phyloP scores from a whole-genome alignment of 768 basidiomycete species.

The Boletus vermiculosoides region DNA sequence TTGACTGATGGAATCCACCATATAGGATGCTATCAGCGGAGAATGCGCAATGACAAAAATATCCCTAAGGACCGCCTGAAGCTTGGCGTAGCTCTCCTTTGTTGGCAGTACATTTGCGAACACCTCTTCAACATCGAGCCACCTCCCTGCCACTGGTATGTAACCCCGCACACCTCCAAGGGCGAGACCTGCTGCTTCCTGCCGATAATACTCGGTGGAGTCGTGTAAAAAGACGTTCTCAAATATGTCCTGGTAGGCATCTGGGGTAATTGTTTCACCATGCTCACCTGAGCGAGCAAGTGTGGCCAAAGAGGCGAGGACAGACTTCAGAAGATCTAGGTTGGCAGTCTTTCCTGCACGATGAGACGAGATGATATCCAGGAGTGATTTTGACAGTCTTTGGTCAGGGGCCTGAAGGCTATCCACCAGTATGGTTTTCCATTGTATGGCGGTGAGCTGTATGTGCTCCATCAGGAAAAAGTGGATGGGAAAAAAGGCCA shows the following conservation, averaged over 20 bases:
- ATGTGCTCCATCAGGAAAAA: background rate
- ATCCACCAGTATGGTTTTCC: background rate
- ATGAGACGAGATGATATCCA: background rate
- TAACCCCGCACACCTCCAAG: background rate
- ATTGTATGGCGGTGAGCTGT: background rate
- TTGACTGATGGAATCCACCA: background rate
- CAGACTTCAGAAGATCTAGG: background rate
- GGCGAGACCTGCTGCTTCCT: background rate
- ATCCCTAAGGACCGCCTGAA: background rate
- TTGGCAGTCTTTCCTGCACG: background rate
- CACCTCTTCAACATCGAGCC: background rate
- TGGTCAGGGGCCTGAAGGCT: background rate
- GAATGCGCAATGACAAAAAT: background rate
- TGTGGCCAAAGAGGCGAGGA: background rate
- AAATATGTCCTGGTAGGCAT: background rate
- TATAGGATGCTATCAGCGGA: background rate
- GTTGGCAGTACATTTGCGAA: background rate
- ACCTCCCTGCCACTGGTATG: background rate
- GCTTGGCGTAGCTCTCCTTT: background rate
- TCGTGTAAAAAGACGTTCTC: background rate
- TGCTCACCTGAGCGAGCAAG: background rate
- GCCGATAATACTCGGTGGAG: background rate
- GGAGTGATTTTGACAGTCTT: background rate
- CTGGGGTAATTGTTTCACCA: background rate
- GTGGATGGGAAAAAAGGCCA: background rate